These are phyloP conservation scores for Leishmania tropica DNA, from an alignment of 208 protist genomes.

Conservation along the genomic window DNA sequence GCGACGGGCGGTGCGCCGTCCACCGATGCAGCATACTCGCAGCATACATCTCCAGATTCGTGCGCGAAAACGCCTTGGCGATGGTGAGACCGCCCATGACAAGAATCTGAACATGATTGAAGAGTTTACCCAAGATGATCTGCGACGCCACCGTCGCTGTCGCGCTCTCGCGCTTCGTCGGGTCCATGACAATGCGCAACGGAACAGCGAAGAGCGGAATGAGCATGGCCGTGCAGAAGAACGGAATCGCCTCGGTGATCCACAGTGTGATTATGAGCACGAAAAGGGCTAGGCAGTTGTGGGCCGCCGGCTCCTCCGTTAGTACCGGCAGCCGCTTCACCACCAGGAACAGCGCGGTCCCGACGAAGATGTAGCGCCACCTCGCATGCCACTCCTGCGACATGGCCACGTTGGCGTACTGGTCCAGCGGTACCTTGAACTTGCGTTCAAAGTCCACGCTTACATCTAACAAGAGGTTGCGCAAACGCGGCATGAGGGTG, in stretches of 20 bases:
- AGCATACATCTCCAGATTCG: conserved; percentile 89
- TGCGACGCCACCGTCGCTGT: conserved; percentile 68
- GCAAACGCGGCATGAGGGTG: conserved; percentile 72
- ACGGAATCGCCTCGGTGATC: conserved; percentile 93
- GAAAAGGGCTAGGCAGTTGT: conserved; percentile 92
- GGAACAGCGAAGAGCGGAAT: conserved; percentile 90
- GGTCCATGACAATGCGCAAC: conserved; percentile 78
- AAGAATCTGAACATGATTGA: conserved; percentile 93
- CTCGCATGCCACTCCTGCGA: conserved; percentile 73
- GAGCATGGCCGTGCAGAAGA: conserved; percentile 92
- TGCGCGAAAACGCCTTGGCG: conserved; percentile 83
- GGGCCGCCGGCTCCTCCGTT: conserved; percentile 63
- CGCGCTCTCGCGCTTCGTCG: conserved; percentile 48
- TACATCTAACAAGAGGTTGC: conserved; percentile 67
- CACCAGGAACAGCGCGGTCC: conserved; percentile 64
- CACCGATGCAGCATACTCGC: conserved; percentile 72
- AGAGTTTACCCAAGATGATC: conserved; percentile 82
- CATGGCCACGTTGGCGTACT: conserved; percentile 76
- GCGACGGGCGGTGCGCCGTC: conserved; percentile 71
- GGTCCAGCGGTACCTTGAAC: conserved; percentile 82
- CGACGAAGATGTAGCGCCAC: conserved; percentile 82
- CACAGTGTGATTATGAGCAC: conserved; percentile 87
- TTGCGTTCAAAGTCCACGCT: conserved; percentile 85
- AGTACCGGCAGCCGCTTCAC: conserved; percentile 72
- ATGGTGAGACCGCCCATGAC: conserved; percentile 93